These are phyloP conservation scores for Trichoderma sp. DNA, from an alignment of 2,329 filamentous ascomycete species.

Conservation along the genomic window DNA sequence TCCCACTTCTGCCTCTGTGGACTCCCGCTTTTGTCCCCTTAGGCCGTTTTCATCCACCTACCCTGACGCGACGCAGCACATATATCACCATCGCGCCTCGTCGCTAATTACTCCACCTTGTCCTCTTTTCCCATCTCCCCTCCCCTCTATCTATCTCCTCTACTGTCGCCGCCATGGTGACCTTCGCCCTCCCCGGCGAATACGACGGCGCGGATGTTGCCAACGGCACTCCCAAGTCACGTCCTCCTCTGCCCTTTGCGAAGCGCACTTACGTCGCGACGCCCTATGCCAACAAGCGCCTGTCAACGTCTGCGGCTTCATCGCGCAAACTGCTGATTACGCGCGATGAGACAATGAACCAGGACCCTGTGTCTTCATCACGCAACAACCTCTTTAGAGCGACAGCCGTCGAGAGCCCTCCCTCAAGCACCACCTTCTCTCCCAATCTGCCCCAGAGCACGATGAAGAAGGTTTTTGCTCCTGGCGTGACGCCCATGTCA, in stretches of 20 bases:
- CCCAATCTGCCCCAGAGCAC: constrained; percentile 48
- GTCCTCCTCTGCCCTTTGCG: constrained; percentile 46
- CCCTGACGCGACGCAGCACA: constrained; percentile 10
- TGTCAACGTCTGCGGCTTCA: constrained; percentile 42
- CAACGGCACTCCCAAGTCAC: constrained; percentile 42
- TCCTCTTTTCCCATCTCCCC: not conserved
- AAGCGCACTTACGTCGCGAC: constrained; percentile 45
- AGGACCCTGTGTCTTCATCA: constrained; percentile 38
- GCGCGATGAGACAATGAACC: constrained; percentile 41
- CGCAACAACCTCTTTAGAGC: constrained; percentile 49
- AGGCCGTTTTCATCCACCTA: constrained; percentile 12
- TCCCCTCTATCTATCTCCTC: not conserved
- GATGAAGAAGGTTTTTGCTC: constrained; percentile 51
- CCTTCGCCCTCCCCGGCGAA: constrained; percentile 42
- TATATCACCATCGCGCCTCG: constrained; percentile 10
- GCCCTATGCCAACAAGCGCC: constrained; percentile 40
- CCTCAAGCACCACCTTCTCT: constrained; percentile 43
- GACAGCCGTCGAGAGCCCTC: constrained; percentile 40
- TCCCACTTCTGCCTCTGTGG: not conserved
- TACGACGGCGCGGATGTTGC: constrained; percentile 34
- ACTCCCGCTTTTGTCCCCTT: not conserved
- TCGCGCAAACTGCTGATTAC: constrained; percentile 39
- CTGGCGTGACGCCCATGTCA: constrained; percentile 47
- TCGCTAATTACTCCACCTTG: not conserved
- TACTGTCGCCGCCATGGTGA: constrained; percentile 36